These are phyloP conservation scores for Fagopyrum homotropicum DNA, from an alignment of 148 eudicot species.

Conservation along the genomic window DNA sequence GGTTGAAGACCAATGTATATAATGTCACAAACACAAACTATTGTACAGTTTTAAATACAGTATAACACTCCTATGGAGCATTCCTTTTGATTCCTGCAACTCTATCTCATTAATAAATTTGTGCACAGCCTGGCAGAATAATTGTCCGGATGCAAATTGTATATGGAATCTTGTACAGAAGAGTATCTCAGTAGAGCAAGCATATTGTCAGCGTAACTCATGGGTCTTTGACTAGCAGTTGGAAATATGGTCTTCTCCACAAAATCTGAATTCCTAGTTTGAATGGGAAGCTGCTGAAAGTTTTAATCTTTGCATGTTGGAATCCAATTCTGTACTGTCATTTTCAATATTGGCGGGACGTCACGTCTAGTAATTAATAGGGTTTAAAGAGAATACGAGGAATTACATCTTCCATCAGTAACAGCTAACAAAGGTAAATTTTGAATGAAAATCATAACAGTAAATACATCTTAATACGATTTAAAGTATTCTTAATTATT, in stretches of 20 bases:
- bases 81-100: neutral
- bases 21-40: neutral
- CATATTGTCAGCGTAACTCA: slow-evolving; percentile 10
- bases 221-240: neutral
- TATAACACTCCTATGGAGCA: slow-evolving; percentile 9
- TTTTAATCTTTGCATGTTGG: neutral
- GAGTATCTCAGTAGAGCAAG: neutral
- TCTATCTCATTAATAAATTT: neutral
- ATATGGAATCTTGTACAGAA: neutral
- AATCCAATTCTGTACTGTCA: neutral
- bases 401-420: neutral
- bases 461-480: neutral
- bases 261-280: neutral
- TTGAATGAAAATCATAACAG: neutral
- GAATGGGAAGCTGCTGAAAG: neutral
- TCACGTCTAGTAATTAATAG: neutral
- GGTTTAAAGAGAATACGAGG: neutral
- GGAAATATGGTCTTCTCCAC: neutral
- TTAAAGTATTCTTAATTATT: neutral
- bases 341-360: neutral
- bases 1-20: neutral
- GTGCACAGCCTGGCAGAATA: neutral
- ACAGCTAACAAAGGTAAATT: neutral
- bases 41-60: neutral
- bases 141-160: neutral